phyloP scores from a whole-genome alignment of 192 early-diverging fungal genomes.

The Glomus cerebriforme region DNA sequence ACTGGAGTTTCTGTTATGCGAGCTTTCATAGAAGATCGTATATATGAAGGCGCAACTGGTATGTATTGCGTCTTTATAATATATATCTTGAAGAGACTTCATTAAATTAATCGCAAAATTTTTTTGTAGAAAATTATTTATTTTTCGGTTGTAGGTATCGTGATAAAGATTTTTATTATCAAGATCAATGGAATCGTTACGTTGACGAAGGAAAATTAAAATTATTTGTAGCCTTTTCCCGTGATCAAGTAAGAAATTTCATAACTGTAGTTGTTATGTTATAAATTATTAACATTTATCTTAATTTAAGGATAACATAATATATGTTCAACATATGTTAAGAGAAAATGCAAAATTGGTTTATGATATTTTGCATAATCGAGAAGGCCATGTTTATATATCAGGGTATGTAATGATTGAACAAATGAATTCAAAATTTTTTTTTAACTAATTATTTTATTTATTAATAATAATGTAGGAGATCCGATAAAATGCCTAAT shows the following conservation, averaged over 20 bases:
- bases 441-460: not conserved
- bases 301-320: slow-evolving; percentile 58
- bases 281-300: not conserved
- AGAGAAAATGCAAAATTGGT: slow-evolving; percentile 57
- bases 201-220: slow-evolving; percentile 50
- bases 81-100: not conserved
- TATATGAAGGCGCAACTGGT: slow-evolving; percentile 46
- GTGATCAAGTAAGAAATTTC: slow-evolving; percentile 63
- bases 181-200: slow-evolving; percentile 63
- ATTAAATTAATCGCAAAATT: not conserved
- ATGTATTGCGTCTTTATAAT: not conserved
- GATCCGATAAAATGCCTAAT: slow-evolving; percentile 73
- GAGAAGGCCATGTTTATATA: slow-evolving; percentile 64
- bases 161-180: slow-evolving; percentile 76
- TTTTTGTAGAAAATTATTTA: slow-evolving; percentile 62
- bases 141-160: slow-evolving; percentile 84
- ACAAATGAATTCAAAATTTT: not conserved
- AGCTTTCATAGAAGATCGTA: slow-evolving; percentile 67
- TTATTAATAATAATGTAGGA: slow-evolving; percentile 44
- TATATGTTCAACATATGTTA: slow-evolving; percentile 82
- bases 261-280: slow-evolving; percentile 39
- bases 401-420: slow-evolving; percentile 59
- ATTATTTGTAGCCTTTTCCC: slow-evolving; percentile 81
- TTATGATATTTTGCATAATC: slow-evolving; percentile 63
- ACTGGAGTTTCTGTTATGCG: slow-evolving; percentile 95